These are phyloP conservation scores for Boletus subluridellus DNA, from an alignment of 1,284 basidiomycete genomes.

Conservation along the genomic window DNA sequence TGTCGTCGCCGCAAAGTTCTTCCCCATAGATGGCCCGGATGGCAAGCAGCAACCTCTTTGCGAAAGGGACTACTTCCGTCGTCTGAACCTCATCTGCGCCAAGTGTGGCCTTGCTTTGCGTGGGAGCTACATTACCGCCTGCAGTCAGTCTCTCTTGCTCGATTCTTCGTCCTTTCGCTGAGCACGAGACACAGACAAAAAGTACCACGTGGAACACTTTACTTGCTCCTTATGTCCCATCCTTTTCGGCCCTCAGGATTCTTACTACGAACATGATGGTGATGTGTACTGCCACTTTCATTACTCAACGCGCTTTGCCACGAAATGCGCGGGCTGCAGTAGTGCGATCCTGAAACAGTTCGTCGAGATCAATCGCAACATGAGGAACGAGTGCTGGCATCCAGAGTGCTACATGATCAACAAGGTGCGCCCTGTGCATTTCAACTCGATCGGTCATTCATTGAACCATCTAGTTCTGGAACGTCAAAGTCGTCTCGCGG, in stretches of 20 bases:
- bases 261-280: constrained; percentile 97
- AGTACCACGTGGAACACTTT: constrained; percentile 99
- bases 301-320: constrained; percentile 97
- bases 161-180: constrained; percentile 7
- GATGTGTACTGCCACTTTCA: constrained; percentile 98
- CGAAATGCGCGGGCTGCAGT: constrained; percentile 96
- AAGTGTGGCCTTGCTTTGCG: constrained; percentile 93
- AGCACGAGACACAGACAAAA: constrained; percentile 68
- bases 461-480: constrained; percentile 79
- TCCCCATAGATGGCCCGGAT: constrained; percentile 88
- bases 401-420: constrained; percentile 99
- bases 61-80: constrained; percentile 96
- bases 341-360: constrained; percentile 99
- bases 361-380: constrained; percentile 98
- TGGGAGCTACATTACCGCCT: constrained; percentile 98
- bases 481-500: constrained; percentile 90
- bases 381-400: constrained; percentile 99
- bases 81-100: constrained; percentile 93
- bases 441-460: constrained; percentile 9
- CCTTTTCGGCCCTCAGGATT: constrained; percentile 96
- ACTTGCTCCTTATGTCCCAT: constrained; percentile 96
- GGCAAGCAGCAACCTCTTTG: constrained; percentile 90
- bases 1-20: constrained; percentile 98
- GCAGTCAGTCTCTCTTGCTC: constrained; percentile 65
- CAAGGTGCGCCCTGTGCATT: constrained; percentile 59